A percentile compares a stretch with the other conserved stretches of the same genome.
Evolutionary conservation across 2,329 filamentous ascomycete species (phyloP).

Genomic region (Botryotinia calthae): DNA sequence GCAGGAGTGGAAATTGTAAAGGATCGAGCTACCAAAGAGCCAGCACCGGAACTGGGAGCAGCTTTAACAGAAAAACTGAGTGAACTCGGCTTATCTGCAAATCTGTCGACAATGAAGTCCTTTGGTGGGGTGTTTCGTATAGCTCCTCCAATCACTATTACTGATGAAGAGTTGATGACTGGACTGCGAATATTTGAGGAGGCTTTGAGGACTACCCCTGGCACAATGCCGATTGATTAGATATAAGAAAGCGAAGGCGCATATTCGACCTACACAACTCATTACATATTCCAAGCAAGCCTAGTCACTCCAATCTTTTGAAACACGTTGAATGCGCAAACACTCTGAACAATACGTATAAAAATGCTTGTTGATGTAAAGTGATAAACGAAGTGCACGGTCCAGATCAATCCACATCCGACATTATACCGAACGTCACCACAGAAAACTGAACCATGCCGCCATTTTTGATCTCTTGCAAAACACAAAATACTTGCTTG

Average conservation of each 20-base stretch:
- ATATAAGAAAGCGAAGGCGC: background rate
- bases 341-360: background rate
- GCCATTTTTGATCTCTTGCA: background rate
- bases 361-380: background rate
- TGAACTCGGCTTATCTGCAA: slow-evolving; percentile 55
- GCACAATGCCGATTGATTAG: slow-evolving; percentile 16
- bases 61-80: slow-evolving; percentile 48
- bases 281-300: background rate
- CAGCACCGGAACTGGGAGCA: slow-evolving; percentile 47
- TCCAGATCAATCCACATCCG: background rate
- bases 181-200: slow-evolving; percentile 56
- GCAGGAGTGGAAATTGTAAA: slow-evolving; percentile 57
- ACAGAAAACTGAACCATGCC: background rate
- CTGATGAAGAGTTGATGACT: slow-evolving; percentile 48
- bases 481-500: background rate
- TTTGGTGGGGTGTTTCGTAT: slow-evolving; percentile 59
- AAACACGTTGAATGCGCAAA: background rate
- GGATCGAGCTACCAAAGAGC: slow-evolving; percentile 48
- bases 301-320: background rate
- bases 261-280: background rate
- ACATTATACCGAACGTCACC: background rate
- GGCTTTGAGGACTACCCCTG: slow-evolving; percentile 43
- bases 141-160: slow-evolving; percentile 59
- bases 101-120: slow-evolving; percentile 52
- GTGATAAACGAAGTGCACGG: background rate